Evolutionary conservation across 2,329 filamentous ascomycete genomes (phyloP).

Genomic region (Aspergillus tanneri): DNA sequence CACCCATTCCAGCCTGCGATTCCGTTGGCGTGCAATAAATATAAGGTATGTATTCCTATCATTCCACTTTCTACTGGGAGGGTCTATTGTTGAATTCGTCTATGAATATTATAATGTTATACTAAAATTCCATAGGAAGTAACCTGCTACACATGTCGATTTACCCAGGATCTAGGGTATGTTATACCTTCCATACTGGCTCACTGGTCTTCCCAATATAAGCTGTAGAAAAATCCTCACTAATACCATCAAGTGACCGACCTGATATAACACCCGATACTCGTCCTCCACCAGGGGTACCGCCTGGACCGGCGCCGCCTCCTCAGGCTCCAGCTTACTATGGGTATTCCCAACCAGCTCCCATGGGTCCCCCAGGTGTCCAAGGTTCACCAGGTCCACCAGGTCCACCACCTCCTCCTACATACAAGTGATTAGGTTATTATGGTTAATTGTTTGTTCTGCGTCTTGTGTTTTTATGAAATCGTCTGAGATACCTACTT

Average conservation of each 20-base stretch:
- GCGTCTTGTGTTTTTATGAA: too few species aligned
- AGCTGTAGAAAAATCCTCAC: background rate
- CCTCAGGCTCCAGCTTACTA: constrained; percentile 23
- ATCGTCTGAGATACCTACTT: too few species aligned
- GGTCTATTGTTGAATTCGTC: background rate
- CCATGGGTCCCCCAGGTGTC: too few species aligned
- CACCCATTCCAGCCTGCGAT: constrained; percentile 35
- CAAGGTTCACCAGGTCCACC: too few species aligned
- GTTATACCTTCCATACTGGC: background rate
- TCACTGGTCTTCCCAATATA: background rate
- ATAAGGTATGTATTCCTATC: constrained; percentile 30
- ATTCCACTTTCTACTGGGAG: background rate
- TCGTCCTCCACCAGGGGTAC: constrained; percentile 30
- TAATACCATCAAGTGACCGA: constrained; percentile 29
- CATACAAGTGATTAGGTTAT: too few species aligned
- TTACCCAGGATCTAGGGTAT: constrained; percentile 39
- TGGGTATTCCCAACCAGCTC: too few species aligned
- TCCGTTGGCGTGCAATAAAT: constrained; percentile 41
- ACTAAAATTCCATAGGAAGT: constrained; percentile 35
- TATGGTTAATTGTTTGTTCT: too few species aligned
- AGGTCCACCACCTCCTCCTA: too few species aligned
- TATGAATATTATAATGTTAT: background rate
- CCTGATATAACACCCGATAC: constrained; percentile 41
- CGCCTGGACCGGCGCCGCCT: constrained; percentile 28
- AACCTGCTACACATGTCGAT: constrained; percentile 39